These are phyloP conservation scores for Paramecium caudatum DNA, from an alignment of 73 alveolate genomes.

Conservation along the genomic window DNA sequence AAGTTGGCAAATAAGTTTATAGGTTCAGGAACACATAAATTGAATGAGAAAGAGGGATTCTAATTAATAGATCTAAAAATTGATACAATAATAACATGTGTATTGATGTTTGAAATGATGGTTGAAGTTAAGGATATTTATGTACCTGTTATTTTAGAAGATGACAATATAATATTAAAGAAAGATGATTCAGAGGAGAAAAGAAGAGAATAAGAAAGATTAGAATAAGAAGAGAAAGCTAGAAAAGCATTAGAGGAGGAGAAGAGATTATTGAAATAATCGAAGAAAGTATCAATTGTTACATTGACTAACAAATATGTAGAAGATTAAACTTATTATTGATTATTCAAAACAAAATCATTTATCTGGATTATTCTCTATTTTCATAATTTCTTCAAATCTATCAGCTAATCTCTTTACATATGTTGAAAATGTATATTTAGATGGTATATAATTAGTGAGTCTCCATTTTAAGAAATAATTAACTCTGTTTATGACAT, in stretches of 20 bases:
- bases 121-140: slow-evolving; percentile 1
- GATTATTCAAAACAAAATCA: background rate
- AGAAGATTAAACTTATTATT: slow-evolving; percentile 32
- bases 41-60: slow-evolving; percentile 14
- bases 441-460: background rate
- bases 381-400: background rate
- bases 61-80: slow-evolving; percentile 6
- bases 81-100: background rate
- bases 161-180: slow-evolving; percentile 38
- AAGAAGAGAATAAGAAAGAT: slow-evolving; percentile 21
- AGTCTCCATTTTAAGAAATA: background rate
- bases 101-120: slow-evolving; percentile 11
- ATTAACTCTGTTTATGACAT: background rate
- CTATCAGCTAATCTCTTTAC: background rate
- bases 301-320: slow-evolving; percentile 49
- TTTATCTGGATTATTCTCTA: background rate
- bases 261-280: background rate
- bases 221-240: slow-evolving; percentile 12
- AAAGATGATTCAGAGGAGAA: slow-evolving; percentile 48
- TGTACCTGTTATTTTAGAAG: slow-evolving; percentile 11
- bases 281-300: slow-evolving; percentile 14
- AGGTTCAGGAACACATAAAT: background rate
- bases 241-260: slow-evolving; percentile 8
- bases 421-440: background rate
- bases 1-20: background rate